Conservation (phyloP, 2,329 filamentous ascomycete species). For the Fusarium papillatum region DNA sequence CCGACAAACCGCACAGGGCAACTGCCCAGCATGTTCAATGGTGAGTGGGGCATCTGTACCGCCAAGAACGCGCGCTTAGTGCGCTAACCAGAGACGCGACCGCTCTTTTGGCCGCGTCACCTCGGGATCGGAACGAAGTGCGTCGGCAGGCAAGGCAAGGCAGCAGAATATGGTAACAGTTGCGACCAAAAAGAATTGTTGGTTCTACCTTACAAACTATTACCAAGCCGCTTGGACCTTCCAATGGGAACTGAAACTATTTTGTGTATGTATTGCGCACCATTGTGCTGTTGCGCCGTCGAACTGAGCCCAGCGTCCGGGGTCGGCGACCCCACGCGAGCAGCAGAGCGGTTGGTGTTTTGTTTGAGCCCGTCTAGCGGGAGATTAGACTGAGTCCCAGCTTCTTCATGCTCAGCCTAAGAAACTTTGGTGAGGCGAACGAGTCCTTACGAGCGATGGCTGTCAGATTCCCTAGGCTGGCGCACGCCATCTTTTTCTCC, state of each 20-base stretch:
- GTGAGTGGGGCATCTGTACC: constrained; percentile 2
- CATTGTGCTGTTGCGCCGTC: constrained; percentile 15
- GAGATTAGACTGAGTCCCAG: constrained; percentile 6
- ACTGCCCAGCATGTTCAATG: constrained; percentile 18
- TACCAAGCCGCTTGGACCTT: background rate
- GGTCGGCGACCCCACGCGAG: background rate
- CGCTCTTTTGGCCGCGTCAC: background rate
- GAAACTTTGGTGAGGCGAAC: constrained; percentile 1
- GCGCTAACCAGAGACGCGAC: constrained; percentile 21
- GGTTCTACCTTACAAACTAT: background rate
- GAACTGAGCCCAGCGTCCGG: constrained; percentile 35
- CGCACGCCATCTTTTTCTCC: background rate
- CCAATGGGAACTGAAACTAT: background rate
- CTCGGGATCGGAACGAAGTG: background rate
- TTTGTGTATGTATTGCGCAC: background rate
- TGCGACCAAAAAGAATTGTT: background rate
- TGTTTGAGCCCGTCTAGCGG: background rate
- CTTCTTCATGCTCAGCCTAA: constrained; percentile 1
- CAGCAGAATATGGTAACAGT: background rate
- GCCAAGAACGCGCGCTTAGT: constrained; percentile 32
- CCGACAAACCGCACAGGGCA: background rate
- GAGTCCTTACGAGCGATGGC: constrained; percentile 3
- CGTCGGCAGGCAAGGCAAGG: background rate
- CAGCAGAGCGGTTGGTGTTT: background rate
- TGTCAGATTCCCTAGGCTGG: constrained; percentile 24